Evolutionary conservation across 805 yeast species (phyloP).

Genomic region (Sugiyamaella floridensis): DNA sequence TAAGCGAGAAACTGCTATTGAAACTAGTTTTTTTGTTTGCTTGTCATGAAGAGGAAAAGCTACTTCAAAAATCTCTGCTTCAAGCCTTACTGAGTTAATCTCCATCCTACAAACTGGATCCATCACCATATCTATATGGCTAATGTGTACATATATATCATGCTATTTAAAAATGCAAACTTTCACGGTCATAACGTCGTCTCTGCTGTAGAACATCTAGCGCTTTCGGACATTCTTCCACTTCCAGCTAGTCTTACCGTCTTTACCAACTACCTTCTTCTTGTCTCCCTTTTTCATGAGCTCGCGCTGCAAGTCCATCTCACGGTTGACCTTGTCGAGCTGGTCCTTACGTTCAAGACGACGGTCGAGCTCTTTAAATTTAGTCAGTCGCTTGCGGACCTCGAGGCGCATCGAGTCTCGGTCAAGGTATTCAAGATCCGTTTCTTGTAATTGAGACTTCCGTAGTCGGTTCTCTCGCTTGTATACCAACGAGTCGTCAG

Average conservation of each 20-base stretch:
- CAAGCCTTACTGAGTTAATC: no score
- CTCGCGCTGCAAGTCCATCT: slow-evolving; percentile 74
- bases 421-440: slow-evolving; percentile 25
- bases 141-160: slow-evolving; percentile 2
- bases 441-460: slow-evolving; percentile 44
- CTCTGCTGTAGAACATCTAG: background rate
- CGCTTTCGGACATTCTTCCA: slow-evolving; percentile 60
- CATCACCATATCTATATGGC: no score
- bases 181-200: background rate
- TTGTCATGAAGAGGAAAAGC: no score
- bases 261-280: slow-evolving; percentile 59
- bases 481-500: slow-evolving; percentile 55
- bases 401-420: slow-evolving; percentile 29
- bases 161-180: background rate
- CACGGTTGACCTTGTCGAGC: slow-evolving; percentile 58
- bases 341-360: slow-evolving; percentile 66
- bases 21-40: background rate
- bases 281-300: slow-evolving; percentile 86
- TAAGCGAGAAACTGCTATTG: slow-evolving; percentile 25
- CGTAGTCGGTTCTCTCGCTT: slow-evolving; percentile 69
- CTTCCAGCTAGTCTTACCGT: slow-evolving; percentile 67
- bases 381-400: slow-evolving; percentile 36
- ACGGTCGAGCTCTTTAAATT: slow-evolving; percentile 51
- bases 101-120: no score
- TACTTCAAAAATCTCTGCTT: no score